These are phyloP conservation scores for Murraya paniculata DNA, from an alignment of 345 rosid species.

Conservation along the genomic window DNA sequence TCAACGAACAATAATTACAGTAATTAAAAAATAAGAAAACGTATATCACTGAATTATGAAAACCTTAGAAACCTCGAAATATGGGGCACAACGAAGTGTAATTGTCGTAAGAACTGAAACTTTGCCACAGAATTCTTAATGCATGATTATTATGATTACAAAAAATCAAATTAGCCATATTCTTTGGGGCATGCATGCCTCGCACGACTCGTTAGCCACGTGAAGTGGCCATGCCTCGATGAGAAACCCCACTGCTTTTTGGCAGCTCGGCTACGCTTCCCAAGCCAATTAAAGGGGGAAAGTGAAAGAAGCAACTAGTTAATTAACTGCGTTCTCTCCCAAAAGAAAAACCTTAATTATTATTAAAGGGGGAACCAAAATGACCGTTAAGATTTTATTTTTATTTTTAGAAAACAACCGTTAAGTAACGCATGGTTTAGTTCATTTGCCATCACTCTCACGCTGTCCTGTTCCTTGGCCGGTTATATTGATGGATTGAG, in stretches of 20 bases:
- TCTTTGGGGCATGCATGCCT: too few species aligned
- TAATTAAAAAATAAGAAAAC: too few species aligned
- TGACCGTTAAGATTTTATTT: too few species aligned
- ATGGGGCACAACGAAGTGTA: too few species aligned
- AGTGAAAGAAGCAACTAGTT: background rate
- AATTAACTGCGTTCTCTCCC: too few species aligned
- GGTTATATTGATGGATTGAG: background rate
- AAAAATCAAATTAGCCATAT: background rate
- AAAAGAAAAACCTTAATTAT: too few species aligned
- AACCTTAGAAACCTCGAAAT: too few species aligned
- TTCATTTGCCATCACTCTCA: slow-evolving; percentile 21
- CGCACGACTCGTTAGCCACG: background rate
- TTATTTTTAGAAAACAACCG: too few species aligned
- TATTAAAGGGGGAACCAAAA: too few species aligned
- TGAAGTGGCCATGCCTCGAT: slow-evolving; percentile 9
- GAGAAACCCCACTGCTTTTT: slow-evolving; percentile 21
- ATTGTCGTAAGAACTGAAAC: background rate
- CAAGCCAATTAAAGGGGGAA: slow-evolving; percentile 6
- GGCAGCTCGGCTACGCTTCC: slow-evolving; percentile 33
- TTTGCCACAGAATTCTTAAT: background rate
- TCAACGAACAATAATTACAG: too few species aligned
- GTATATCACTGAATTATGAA: too few species aligned
- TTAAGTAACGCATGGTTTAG: background rate
- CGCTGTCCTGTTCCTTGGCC: slow-evolving; percentile 9
- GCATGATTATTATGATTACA: background rate